Percentiles rank a stretch among this genome's conserved stretches.
phyloP scores from a whole-genome alignment of 2,329 filamentous ascomycete genomes.

The Dactylonectria estremocensis region DNA sequence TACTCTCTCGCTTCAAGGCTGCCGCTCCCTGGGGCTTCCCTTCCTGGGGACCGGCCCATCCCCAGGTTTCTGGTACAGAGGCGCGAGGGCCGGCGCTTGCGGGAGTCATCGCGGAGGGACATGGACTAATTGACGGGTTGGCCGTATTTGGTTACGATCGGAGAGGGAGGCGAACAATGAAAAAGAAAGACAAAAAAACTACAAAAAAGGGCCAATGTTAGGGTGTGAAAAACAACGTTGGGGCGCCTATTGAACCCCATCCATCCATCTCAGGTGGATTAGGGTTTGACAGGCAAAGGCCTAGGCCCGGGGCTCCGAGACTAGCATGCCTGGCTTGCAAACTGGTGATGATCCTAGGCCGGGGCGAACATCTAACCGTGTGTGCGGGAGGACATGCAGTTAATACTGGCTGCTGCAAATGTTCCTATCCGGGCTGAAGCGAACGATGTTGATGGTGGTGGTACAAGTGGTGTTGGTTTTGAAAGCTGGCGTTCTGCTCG shows the following conservation, averaged over 20 bases:
- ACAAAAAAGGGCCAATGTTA: not conserved
- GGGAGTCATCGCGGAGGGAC: not conserved
- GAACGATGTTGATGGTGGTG: not conserved
- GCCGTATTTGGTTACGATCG: not conserved
- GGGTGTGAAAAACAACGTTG: not conserved
- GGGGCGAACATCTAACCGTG: not conserved
- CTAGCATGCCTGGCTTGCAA: not conserved
- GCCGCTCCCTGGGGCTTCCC: slow-evolving; percentile 8
- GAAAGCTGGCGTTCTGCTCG: slow-evolving; percentile 37
- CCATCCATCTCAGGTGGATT: not conserved
- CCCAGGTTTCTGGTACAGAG: slow-evolving; percentile 9
- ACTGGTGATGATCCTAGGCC: not conserved
- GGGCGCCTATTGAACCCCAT: not conserved
- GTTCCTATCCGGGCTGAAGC: not conserved
- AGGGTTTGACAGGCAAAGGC: slow-evolving; percentile 10
- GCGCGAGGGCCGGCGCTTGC: not conserved
- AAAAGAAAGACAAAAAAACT: not conserved
- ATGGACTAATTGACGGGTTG: not conserved
- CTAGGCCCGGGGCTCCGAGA: not conserved
- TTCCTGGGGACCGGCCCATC: slow-evolving; percentile 16
- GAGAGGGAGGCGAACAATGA: slow-evolving; percentile 3
- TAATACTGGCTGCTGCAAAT: not conserved
- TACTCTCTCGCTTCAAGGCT: not conserved
- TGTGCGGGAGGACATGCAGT: not conserved
- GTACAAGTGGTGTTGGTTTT: not conserved